Base-by-base conservation (phyloP, 768 basidiomycete species). In the Cubamyces sp. region DNA sequence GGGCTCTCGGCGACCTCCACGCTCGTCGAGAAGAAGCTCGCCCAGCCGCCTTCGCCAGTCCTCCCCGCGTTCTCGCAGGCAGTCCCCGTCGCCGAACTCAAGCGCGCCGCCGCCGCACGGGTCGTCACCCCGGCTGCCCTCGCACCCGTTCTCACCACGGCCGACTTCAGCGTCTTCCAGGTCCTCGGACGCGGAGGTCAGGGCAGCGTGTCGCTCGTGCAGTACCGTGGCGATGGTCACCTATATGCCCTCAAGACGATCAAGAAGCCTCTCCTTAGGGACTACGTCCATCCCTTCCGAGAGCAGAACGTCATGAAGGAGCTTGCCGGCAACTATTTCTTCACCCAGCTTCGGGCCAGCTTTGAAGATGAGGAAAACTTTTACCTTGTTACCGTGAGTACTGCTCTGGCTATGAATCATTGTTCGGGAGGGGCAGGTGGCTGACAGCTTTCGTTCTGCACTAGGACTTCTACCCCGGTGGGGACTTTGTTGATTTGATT, bases 171-270 rank as follows among this genome's bases (percentile, higher is more conserved):
- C 23, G 39, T 61, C 21, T 37, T 65, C 37, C 52, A 49, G n/a
- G 19, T 40, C 23, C 48, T 70, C 25, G 69, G 66, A 4, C 47
- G n/a, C 12, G 69, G 69, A 5, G 39, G 53, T 7, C 63, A 58
- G 34, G 69, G 66, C 14, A 19, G 37, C 11, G 69, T 70, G 11
- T 62, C 57, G 15, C 52, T 62, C 21, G 69, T 68, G 19, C 41
- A 64, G 40, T 47, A 66, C 52, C 49, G n/a, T 12, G 42, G 47
- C 12, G 62, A 61, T 6, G 53, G 57, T 8, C 30, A 26, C 15
- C 30, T 53, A 7, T 59, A 64, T 9, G 69, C 69, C 9, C 50
- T 70, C 39, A 70, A 70, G 62, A 52, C 47, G 37, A 43, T 66
- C 19, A 43, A 60, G 47, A 69, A 69, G 62, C 42, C 54, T 11